A percentile compares a stretch with the other conserved stretches of the same genome.
Evolutionary conservation across 768 basidiomycete genomes (phyloP).

Genomic region (Neoboletus subvelutipes): DNA sequence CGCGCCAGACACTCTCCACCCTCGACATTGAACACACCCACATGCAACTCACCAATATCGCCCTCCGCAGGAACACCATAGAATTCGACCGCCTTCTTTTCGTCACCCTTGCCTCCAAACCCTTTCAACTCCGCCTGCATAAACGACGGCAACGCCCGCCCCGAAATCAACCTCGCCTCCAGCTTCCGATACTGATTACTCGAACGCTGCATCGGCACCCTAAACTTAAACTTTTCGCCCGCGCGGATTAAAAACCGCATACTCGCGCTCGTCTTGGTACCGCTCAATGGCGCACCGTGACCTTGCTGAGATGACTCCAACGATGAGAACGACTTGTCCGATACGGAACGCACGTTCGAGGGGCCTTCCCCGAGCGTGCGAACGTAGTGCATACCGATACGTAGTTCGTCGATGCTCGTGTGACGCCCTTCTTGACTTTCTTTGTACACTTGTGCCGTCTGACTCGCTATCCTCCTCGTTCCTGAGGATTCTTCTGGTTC

Average conservation of each 20-base stretch:
- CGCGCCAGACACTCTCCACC: constrained; percentile 53
- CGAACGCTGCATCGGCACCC: constrained; percentile 42
- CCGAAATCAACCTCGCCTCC: constrained; percentile 50
- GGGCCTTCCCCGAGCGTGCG: constrained; percentile 61
- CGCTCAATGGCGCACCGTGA: constrained; percentile 23
- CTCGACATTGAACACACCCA: constrained; percentile 54
- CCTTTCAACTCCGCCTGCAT: constrained; percentile 50
- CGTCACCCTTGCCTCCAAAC: constrained; percentile 32
- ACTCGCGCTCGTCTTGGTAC: constrained; percentile 24
- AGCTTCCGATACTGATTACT: constrained; percentile 37
- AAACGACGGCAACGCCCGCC: constrained; percentile 54
- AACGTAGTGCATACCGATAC: constrained; percentile 69
- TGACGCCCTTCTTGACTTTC: constrained; percentile 34
- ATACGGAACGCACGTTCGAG: constrained; percentile 31
- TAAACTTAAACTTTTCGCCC: constrained; percentile 61
- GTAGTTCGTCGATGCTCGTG: constrained; percentile 60
- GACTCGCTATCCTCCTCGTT: constrained; percentile 53
- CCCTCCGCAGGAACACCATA: constrained; percentile 49
- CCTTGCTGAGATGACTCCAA: constrained; percentile 57
- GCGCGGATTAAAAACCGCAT: constrained; percentile 50
- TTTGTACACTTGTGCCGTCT: constrained; percentile 60
- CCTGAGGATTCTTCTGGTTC: constrained; percentile 26
- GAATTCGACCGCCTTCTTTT: constrained; percentile 54
- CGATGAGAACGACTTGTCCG: constrained; percentile 56
- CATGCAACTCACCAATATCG: constrained; percentile 53